Base-by-base conservation (phyloP, 202 grass and related monocot species). In the Saccharum hybrid region DNA sequence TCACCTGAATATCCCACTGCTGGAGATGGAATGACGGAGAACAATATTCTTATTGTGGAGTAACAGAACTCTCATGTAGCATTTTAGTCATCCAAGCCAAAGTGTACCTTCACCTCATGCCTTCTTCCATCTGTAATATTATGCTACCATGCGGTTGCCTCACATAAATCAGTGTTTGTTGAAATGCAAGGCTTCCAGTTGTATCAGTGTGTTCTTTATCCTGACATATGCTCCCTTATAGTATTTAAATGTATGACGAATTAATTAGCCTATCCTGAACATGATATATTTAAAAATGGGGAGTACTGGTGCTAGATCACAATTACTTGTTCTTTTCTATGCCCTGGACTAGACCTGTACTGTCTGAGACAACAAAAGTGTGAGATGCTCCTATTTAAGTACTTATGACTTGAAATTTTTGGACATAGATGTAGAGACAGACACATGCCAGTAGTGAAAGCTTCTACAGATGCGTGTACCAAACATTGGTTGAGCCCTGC, bases 11-110 rank as follows among this genome's bases (percentile, higher is more conserved):
- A 91, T 69, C 96, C 91, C 8, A 87, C 88, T 7, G 61, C 74
- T 38, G 92, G 92, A 16, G 91, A 95, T 41, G 96, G 91, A 16
- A 62, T 82, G 69, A 90, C 34, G 41, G 60, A 90, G 83, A 98
- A 98, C 84, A 98, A 98, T 74, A 77, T 93, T 39, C 72, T 98
- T 3, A 19, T 84, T 2, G 89, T 98, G 68, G 51, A 85, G 59
- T 89, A 90, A 60, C 54, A 75, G 40, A 75, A 56, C 42, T 72
- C 28, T 12, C 30, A 2, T 31, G n/a, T 66, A 89, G 48, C 37
- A 68, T 48, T 34, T 22, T 49, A 38, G 30, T 10, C 59, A 69
- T 10, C 71, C 16, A 75, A 74, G 39, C 28, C 5, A 11, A 38
- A 74, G 8, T 62, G 7, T 70, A 74, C 33, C 37, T 5, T n/a